A percentile compares a stretch with the other conserved stretches of the same genome.
Evolutionary conservation across 139 green algal genomes (phyloP).

Genomic region (Trebouxia sp.): DNA sequence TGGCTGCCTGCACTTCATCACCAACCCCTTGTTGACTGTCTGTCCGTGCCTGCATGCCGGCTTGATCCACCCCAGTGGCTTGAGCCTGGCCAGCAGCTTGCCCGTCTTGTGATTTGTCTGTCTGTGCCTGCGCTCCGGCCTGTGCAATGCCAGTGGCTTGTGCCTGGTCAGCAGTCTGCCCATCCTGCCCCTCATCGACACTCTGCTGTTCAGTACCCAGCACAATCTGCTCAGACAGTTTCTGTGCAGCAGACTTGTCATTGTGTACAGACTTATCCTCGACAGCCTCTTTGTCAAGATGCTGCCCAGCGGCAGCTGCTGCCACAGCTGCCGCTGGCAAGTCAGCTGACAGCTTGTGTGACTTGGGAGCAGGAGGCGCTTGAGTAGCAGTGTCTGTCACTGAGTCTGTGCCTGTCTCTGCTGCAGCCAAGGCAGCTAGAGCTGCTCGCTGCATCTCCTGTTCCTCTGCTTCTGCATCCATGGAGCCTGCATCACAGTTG

Average conservation of each 20-base stretch:
- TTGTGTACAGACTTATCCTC: background rate
- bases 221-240: constrained; percentile 12
- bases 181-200: background rate
- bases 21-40: too few relatives aligned
- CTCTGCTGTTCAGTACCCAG: background rate
- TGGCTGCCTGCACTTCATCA: too few relatives aligned
- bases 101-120: too few relatives aligned
- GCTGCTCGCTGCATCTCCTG: constrained; percentile 21
- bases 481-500: background rate
- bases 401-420: background rate
- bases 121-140: background rate
- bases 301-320: background rate
- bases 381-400: background rate
- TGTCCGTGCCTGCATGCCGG: too few relatives aligned
- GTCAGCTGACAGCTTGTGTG: constrained; percentile 16
- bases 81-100: background rate
- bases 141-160: background rate
- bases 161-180: background rate
- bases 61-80: background rate
- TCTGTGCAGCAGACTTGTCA: constrained; percentile 21
- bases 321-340: constrained; percentile 3
- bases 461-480: constrained; percentile 5
- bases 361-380: background rate
- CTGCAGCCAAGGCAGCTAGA: background rate
- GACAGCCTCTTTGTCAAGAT: constrained; percentile 1